A percentile compares a stretch with the other conserved stretches of the same genome.
These are phyloP conservation scores for Coniochaeta prunicola DNA, from an alignment of 2,329 filamentous ascomycete species.

Conservation along the genomic window DNA sequence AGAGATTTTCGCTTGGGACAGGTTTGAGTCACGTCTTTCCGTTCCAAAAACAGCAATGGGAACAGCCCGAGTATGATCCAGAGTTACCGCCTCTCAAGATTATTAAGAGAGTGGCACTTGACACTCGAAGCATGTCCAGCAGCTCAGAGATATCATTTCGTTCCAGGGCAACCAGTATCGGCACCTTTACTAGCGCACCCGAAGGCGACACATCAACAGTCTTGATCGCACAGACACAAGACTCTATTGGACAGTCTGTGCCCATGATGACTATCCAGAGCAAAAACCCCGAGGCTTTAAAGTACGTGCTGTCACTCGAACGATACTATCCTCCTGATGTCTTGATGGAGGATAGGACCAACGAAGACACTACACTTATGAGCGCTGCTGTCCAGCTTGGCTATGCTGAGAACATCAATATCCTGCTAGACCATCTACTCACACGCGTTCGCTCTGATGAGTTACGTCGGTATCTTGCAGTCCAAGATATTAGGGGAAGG, in stretches of 20 bases:
- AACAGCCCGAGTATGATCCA: conserved; percentile 23
- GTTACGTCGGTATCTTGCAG: conserved; percentile 61
- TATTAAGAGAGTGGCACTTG: conserved; percentile 80
- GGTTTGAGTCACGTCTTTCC: conserved; percentile 83
- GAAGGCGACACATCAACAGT: conserved; percentile 86
- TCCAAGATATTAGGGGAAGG: conserved; percentile 77
- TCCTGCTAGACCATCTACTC: conserved; percentile 65
- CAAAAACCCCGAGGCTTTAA: conserved; percentile 62
- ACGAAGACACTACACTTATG: conserved; percentile 81
- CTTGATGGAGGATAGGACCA: conserved; percentile 78
- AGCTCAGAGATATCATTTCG: conserved; percentile 77
- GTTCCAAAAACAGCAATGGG: conserved; percentile 57
- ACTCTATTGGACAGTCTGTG: conserved; percentile 71
- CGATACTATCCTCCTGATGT: conserved; percentile 66
- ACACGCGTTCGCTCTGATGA: conserved; percentile 40
- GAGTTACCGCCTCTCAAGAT: conserved; percentile 35
- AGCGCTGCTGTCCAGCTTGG: conserved; percentile 87
- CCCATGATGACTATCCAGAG: conserved; percentile 79
- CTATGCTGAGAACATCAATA: conserved; percentile 65
- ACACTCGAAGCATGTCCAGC: conserved; percentile 79
- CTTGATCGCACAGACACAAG: conserved; percentile 63
- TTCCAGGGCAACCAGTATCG: conserved; percentile 72
- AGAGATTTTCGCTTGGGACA: conserved; percentile 47
- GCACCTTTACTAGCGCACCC: conserved; percentile 63
- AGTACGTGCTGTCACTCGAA: conserved; percentile 70